Evolutionary conservation across 2,329 filamentous ascomycete genomes (phyloP).

Genomic region (Diaporthe capsici): DNA sequence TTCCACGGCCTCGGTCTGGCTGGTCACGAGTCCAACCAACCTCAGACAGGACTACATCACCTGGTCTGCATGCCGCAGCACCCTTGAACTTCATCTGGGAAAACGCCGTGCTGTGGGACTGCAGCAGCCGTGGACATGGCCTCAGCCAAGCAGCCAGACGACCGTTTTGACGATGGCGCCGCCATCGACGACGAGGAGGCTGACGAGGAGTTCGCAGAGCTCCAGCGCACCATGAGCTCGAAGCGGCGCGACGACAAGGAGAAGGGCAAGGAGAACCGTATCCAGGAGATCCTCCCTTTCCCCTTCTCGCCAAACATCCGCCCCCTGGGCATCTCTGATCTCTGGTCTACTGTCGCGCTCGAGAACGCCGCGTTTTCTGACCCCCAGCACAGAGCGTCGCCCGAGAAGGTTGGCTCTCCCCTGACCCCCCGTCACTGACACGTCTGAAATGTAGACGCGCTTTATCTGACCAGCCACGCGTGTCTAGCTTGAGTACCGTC

Average conservation of each 20-base stretch:
- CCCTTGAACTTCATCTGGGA: not conserved
- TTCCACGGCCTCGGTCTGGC: conserved; percentile 29
- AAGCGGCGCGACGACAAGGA: conserved; percentile 54
- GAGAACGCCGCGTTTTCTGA: conserved; percentile 69
- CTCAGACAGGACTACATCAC: not conserved
- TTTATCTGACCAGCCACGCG: conserved; percentile 35
- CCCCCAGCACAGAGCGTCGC: conserved; percentile 63
- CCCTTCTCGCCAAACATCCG: conserved; percentile 81
- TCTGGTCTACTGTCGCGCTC: conserved; percentile 70
- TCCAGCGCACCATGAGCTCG: conserved; percentile 57
- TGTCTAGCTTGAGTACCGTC: conserved; percentile 79
- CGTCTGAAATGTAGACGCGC: not conserved
- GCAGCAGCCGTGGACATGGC: conserved; percentile 13
- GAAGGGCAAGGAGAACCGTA: conserved; percentile 50
- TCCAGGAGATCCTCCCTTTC: conserved; percentile 66
- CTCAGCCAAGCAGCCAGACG: conserved; percentile 8
- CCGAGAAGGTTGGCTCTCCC: conserved; percentile 65
- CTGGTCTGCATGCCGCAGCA: not conserved
- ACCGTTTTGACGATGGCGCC: conserved; percentile 43
- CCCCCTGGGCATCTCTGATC: conserved; percentile 76
- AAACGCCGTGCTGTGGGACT: not conserved
- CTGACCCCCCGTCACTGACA: not conserved
- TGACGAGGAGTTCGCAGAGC: conserved; percentile 49
- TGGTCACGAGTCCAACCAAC: conserved; percentile 26
- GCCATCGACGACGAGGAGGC: conserved; percentile 49